Conservation (phyloP, 352 stramenopile species). For the Pythium aristosporum region DNA sequence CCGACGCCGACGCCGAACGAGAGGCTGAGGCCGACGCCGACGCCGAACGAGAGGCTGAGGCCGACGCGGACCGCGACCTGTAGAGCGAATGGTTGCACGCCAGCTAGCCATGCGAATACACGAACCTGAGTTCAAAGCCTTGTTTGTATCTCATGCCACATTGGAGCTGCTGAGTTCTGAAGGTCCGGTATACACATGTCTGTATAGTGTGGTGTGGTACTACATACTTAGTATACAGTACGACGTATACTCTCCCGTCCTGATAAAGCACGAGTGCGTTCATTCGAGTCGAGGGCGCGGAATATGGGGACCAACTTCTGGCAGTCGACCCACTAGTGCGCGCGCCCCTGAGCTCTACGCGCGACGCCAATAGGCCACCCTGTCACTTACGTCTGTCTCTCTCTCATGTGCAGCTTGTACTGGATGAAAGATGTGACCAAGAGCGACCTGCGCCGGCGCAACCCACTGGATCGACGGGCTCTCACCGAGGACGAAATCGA, state of each 20-base stretch:
- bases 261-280: too few relatives aligned
- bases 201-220: not conserved
- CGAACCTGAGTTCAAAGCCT: too few relatives aligned
- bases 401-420: conserved; percentile 51
- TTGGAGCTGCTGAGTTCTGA: conserved; percentile 4
- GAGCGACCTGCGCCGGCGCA: conserved; percentile 74
- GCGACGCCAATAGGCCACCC: not conserved
- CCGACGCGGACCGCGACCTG: conserved; percentile 63
- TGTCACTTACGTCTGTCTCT: not conserved
- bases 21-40: conserved; percentile 58
- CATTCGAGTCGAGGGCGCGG: not conserved
- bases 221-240: not conserved
- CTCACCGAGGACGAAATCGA: conserved; percentile 85
- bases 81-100: conserved; percentile 28
- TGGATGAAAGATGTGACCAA: conserved; percentile 89
- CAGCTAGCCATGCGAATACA: conserved; percentile 4
- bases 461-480: conserved; percentile 70
- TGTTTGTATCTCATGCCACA: not conserved
- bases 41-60: conserved; percentile 62
- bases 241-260: not conserved
- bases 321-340: conserved; percentile 90
- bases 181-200: conserved; percentile 1
- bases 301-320: conserved; percentile 89
- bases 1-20: conserved; percentile 49
- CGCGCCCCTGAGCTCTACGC: not conserved